phyloP scores from a whole-genome alignment of 139 green algal species.

The Picochlorum costavermella region DNA sequence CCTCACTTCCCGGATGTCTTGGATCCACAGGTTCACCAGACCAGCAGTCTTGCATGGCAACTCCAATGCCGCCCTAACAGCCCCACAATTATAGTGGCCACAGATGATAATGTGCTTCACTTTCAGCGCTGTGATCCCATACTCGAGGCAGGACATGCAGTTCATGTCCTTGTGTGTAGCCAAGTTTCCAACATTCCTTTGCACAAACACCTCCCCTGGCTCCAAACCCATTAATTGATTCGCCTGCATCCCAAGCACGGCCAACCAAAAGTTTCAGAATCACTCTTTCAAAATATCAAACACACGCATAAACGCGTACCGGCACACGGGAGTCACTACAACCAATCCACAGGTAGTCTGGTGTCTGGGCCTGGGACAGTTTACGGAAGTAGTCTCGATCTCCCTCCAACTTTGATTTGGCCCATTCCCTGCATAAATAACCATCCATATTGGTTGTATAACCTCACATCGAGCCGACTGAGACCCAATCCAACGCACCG shows the following conservation, averaged over 20 bases:
- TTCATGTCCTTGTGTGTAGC: slow-evolving; percentile 76
- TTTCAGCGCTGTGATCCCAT: slow-evolving; percentile 58
- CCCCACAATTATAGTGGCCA: slow-evolving; percentile 76
- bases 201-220: slow-evolving; percentile 73
- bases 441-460: neutral
- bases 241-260: slow-evolving; percentile 15
- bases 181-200: slow-evolving; percentile 81
- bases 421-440: slow-evolving; percentile 31
- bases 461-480: neutral
- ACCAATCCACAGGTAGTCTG: slow-evolving; percentile 77
- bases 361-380: slow-evolving; percentile 39
- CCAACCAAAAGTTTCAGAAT: slow-evolving; percentile 1
- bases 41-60: slow-evolving; percentile 45
- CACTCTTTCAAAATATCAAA: slow-evolving; percentile 17
- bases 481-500: no score
- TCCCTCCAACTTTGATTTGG: slow-evolving; percentile 5
- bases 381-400: slow-evolving; percentile 46
- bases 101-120: slow-evolving; percentile 76
- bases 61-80: slow-evolving; percentile 48
- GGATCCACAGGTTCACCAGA: slow-evolving; percentile 73
- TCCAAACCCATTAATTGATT: slow-evolving; percentile 60
- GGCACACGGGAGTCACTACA: slow-evolving; percentile 64
- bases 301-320: neutral
- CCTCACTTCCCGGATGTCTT: slow-evolving; percentile 46
- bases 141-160: slow-evolving; percentile 53